Evolutionary conservation across 2,329 filamentous ascomycete genomes (phyloP), one percentile per base, ranked within the genome.

Genomic region (Paracoccidioides brasiliensis): DNA sequence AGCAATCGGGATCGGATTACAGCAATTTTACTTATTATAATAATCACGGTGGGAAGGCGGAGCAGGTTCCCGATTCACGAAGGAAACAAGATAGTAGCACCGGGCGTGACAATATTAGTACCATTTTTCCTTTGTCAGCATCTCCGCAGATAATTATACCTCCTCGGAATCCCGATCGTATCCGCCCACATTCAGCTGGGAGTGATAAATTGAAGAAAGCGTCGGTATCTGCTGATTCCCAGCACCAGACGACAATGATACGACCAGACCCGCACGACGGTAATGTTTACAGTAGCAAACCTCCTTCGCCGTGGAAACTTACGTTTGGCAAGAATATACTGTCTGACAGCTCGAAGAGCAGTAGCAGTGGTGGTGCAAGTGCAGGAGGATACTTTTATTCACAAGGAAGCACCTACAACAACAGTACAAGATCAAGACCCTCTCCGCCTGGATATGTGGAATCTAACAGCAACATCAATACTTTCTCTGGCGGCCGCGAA

Each of bases 221-320:
- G 5, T 15, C 14, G 33, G 12, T n/a, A 14, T 6, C 52, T 32
- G 6, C 40, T n/a, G 37, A 40, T 42, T 42, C 50, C 6, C 37
- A 43, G n/a, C 40, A 53, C 2, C 52, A 40, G 42, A 5, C 38
- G 28, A 38, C 40, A 53, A 44, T 53, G 52, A 14, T 53, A 38
- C 52, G 56, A 22, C 48, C 33, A 9, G 54, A 58, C 7, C 46
- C 53, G 6, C 42, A 51, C 22, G 57, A 61, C 30, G 42, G 32
- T 15, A 56, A 54, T 28, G 35, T 33, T 33, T 52, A 58, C 10
- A 70, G 48, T 56, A 56, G 60, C 12, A 70, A 70, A 57, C 60
- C 66, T 15, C 67, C 55, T 46, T 71, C 70, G 5, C 67, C 69
- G 4, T 72, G 70, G 57, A 65, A 66, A 44, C 61, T 65, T 22